Evolutionary conservation across 257 asterid species (phyloP), one percentile per base, ranked within the genome.

Genomic region (Solanum arcanum): DNA sequence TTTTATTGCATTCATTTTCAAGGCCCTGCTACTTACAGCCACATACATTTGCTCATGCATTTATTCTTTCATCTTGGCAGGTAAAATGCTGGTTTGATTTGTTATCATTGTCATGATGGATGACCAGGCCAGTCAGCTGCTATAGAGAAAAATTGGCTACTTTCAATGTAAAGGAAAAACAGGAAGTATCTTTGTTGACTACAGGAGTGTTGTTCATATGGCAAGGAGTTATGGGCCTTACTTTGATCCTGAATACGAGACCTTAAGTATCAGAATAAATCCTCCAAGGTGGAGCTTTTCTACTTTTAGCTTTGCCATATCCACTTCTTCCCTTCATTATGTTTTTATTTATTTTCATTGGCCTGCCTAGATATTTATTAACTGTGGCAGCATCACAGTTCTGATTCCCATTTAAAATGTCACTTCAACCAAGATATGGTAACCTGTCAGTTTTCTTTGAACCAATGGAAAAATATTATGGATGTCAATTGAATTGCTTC

Each of bases 181-280:
- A 76, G 56, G 46, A 84, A 86, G 84, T 83, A 80, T 41, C 66
- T 72, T 52, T 44, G 14, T 81, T 82, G 8, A 37, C 37, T 86
- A 64, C 86, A 70, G 66, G 25, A 42, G 68, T 41, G 29, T 62
- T 59, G 29, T 70, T 69, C 56, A 83, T 59, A 96, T 96, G 99
- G 94, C 91, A 49, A 89, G 91, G 83, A 73, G 91, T 86, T 95
- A 94, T 87, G 91, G 96, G 98, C 97, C 99, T 15, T 97, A 97
- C 91, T 97, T 97, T 86, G 99, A 97, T 94, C 99, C 99, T 9
- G 99, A 97, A 89, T 97, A 97, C 81, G 99, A 97, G 89, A 95
- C 98, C 6, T 88, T 97, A 78, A 97, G 96, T 95, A 91, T 95
- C 94, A 91, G 99, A 92, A 95, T 97, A 87, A 97, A 97, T 89